Base-by-base conservation (phyloP, 441 rosid genomes). In the Aleurites moluccanus region DNA sequence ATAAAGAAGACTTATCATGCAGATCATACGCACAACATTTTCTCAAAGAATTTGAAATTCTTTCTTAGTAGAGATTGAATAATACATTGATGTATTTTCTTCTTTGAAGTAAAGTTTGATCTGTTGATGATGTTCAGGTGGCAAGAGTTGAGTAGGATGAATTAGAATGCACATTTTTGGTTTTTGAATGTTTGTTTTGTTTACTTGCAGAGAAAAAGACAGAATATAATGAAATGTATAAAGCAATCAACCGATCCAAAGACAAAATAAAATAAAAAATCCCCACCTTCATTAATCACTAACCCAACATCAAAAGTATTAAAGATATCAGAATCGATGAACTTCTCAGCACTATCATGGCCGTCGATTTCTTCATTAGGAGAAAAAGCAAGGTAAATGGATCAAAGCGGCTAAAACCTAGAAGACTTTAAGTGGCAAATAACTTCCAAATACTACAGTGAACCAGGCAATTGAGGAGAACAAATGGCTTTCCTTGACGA, bases 321-420 rank as follows among this genome's bases (percentile, higher is more conserved):
- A 79, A 95, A 89, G 69, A 83, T 30, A 66, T 88, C 79, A 45
- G 98, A 93, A 30, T 79, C 79, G 0, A 81, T 91, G 20, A 95
- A 84, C 89, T 86, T 88, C 83, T 82, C 88, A 21, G 88, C 95
- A 28, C 99, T 97, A 62, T 86, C 94, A 69, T 87, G 92, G 56
- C 98, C 95, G 15, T 97, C 99, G 53, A 92, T 92, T 86, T 95
- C 99, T 77, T 95, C 99, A 77, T 95, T 97, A 30, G 99, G 93
- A 64, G 85, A 90, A 77, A 91, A 93, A 63, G 88, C 82, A 79
- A 93, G 76, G 82, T 91, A 89, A 80, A 93, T 85, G 66, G 98
- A 78, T 33, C 99, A 90, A 74, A 79, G 18, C 0, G 98, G 99
- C 42, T 45, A 79, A 77, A 86, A 95, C 10, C 92, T 91, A 49